Evolutionary conservation across 2,329 filamentous ascomycete genomes (phyloP), one percentile per base, ranked within the genome.

Genomic region (Fusarium ramigenum): DNA sequence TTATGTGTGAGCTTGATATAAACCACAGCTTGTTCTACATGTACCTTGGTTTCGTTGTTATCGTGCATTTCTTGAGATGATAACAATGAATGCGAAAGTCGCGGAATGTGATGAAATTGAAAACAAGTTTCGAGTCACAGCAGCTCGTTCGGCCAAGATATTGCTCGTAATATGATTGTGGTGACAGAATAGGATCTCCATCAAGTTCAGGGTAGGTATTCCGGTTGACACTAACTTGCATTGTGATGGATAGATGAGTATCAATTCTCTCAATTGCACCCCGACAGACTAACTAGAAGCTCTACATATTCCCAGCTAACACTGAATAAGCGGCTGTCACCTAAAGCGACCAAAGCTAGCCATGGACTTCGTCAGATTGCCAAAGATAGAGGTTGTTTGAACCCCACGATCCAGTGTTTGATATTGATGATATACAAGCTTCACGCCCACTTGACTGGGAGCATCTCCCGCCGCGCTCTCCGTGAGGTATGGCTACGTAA

Each of bases 361-460:
- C 6, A 83, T 87, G 77, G 84, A 87, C 63, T 88, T 85, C 66
- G 77, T 80, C 72, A 80, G 84, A n/a, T 79, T 89, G 47, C 87
- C 87, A 16, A 89, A 89, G 75, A 86, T 89, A 44, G 87, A 89
- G 85, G 87, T 87, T 79, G 74, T 43, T 34, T 1, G 4, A 6
- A 9, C 7, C 18, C 18, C 4, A 21, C 8, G 10, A 11, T 8
- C 10, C 9, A 6, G 19, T 15, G 47, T 6, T 10, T 12, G 4
- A 19, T 2, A 4, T 32, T 72, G 9, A 67, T 44, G 15, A 28
- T 11, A 23, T 9, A 23, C 4, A 53, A 95, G 91, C 88, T 96
- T 60, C 93, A 96, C 77, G 93, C 93, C 70, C 93, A 96, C 81
- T 86, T 96, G 49, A 93, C 90, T 44, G 93, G 93, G 60, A 94